phyloP scores from a whole-genome alignment of 768 basidiomycete species.

The Hericium alpestre region DNA sequence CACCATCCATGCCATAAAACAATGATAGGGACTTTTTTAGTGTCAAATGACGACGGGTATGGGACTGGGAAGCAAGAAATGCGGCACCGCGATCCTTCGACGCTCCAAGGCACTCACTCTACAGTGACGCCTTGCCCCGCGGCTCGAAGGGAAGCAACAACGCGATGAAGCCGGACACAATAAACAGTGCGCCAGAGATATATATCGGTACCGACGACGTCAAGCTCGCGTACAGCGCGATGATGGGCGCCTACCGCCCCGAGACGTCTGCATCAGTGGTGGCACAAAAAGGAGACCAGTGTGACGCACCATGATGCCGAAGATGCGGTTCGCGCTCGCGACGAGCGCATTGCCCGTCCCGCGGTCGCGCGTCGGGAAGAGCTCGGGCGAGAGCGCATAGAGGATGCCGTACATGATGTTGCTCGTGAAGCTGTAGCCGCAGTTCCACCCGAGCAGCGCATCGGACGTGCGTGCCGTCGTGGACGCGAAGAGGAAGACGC shows the following conservation, averaged over 20 bases:
- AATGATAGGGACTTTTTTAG: too few species aligned
- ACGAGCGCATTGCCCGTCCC: slow-evolving; percentile 50
- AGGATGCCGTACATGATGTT: slow-evolving; percentile 47
- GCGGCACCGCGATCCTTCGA: too few species aligned
- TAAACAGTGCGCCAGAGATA: slow-evolving; percentile 41
- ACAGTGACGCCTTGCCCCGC: slow-evolving; percentile 43
- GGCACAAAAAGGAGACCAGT: too few species aligned
- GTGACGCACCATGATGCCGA: slow-evolving; percentile 44
- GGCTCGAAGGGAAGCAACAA: slow-evolving; percentile 48
- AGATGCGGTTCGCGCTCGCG: slow-evolving; percentile 41
- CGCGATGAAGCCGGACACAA: slow-evolving; percentile 37
- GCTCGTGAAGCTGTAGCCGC: slow-evolving; percentile 44
- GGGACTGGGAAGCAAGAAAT: too few species aligned
- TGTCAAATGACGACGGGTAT: too few species aligned
- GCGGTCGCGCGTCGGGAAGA: slow-evolving; percentile 43
- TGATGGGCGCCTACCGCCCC: slow-evolving; percentile 31
- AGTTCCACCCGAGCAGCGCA: slow-evolving; percentile 47
- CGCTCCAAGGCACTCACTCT: not conserved
- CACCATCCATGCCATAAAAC: too few species aligned
- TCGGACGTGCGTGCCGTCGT: slow-evolving; percentile 46
- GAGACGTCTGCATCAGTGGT: not conserved
- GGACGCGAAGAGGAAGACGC: slow-evolving; percentile 45
- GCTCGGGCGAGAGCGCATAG: slow-evolving; percentile 34
- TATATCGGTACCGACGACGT: slow-evolving; percentile 43
- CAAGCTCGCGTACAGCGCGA: slow-evolving; percentile 39